phyloP scores from a whole-genome alignment of 306 rosid species.

The Cucurbita moschata region DNA sequence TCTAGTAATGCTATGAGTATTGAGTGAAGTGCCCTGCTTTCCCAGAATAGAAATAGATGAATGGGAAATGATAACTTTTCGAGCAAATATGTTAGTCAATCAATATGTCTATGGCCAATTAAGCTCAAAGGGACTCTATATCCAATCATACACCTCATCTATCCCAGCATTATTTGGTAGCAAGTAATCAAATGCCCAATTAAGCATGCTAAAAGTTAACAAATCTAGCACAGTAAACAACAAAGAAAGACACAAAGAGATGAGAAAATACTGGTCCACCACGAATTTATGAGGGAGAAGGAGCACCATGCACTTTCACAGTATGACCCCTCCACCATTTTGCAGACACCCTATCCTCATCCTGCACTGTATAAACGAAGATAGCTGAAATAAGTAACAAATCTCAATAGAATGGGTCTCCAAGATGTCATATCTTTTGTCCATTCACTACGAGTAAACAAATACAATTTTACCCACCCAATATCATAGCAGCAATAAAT shows the following conservation, averaged over 20 bases:
- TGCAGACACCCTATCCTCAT: background rate
- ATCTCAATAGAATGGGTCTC: background rate
- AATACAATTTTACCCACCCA: background rate
- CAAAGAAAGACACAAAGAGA: conserved; percentile 6
- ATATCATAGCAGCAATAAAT: background rate
- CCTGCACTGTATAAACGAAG: background rate
- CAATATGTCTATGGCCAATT: background rate
- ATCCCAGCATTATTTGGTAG: background rate
- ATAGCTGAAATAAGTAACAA: background rate
- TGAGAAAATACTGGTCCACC: background rate
- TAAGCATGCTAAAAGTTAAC: background rate
- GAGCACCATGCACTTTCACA: conserved; percentile 7
- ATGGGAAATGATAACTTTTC: background rate
- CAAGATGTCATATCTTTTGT: background rate
- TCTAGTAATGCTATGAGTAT: background rate
- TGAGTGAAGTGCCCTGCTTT: background rate
- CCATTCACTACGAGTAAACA: background rate
- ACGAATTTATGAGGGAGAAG: conserved; percentile 5
- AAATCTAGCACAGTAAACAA: background rate
- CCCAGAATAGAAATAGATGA: background rate
- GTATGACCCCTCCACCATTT: background rate
- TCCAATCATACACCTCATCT: background rate
- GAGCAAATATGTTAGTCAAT: background rate
- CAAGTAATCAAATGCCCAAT: background rate
- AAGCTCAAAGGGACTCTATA: background rate